Evolutionary conservation across 768 basidiomycete genomes (phyloP).

Genomic region (Xerocomellus amylosporus): DNA sequence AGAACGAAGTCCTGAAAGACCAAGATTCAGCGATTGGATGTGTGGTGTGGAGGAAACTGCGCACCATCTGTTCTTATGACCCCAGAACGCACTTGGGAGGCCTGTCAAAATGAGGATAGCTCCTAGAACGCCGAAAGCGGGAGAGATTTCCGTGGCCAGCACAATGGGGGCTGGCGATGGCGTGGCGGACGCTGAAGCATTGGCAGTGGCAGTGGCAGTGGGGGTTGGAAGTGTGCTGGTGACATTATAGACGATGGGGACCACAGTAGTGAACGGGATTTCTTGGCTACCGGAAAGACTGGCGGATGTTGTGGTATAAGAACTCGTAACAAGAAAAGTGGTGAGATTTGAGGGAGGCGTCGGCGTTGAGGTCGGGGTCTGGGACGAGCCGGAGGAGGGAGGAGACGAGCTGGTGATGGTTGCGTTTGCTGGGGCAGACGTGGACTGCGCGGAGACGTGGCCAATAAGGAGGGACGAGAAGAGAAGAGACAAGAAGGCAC

Average conservation of each 20-base stretch:
- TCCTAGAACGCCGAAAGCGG: conserved; percentile 87
- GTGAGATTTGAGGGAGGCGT: conserved; percentile 37
- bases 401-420: conserved; percentile 6
- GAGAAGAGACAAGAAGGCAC: conserved; percentile 21
- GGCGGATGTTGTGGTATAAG: conserved; percentile 48
- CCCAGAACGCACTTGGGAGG: conserved; percentile 84
- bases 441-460: conserved; percentile 39
- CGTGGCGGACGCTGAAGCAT: conserved; percentile 41
- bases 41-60: conserved; percentile 19
- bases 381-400: neutral
- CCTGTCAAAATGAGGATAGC: conserved; percentile 87
- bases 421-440: conserved; percentile 21
- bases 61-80: conserved; percentile 94
- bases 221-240: conserved; percentile 52
- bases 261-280: conserved; percentile 48
- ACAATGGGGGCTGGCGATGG: conserved; percentile 35
- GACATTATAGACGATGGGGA: conserved; percentile 63
- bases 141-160: conserved; percentile 70
- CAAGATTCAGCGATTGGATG: conserved; percentile 6
- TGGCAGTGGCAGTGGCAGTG: conserved; percentile 16
- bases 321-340: conserved; percentile 53
- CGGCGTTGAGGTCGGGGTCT: neutral
- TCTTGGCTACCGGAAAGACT: conserved; percentile 47
- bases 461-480: conserved; percentile 28
- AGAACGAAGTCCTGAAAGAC: conserved; percentile 79